phyloP scores from a whole-genome alignment of 2,329 filamentous ascomycete species.

The Macrophomina pseudophaseolina region DNA sequence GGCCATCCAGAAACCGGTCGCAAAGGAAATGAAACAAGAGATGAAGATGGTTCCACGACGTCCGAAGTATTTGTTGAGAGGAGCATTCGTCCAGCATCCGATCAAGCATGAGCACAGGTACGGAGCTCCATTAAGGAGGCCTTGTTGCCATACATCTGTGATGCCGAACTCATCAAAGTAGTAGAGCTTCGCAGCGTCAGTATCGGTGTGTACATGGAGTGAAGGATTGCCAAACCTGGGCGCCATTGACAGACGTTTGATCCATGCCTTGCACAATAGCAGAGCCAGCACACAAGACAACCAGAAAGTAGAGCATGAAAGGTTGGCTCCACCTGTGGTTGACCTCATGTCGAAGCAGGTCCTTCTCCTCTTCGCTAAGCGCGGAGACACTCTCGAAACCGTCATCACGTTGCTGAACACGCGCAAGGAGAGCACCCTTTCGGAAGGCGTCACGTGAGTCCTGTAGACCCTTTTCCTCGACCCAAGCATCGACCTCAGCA shows the following conservation, averaged over 20 bases:
- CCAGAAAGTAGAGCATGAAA: conserved; percentile 67
- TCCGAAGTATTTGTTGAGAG: conserved; percentile 35
- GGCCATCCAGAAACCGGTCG: conserved; percentile 44
- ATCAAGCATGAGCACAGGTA: conserved; percentile 71
- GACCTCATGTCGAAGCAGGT: conserved; percentile 64
- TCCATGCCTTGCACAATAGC: conserved; percentile 73
- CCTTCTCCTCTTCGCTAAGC: conserved; percentile 65
- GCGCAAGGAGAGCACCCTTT: conserved; percentile 75
- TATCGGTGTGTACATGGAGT: conserved; percentile 47
- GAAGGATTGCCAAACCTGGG: conserved; percentile 63
- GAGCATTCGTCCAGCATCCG: conserved; percentile 73
- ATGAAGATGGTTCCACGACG: conserved; percentile 39
- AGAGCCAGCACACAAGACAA: conserved; percentile 70
- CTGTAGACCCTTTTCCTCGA: conserved; percentile 53
- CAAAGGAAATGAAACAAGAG: conserved; percentile 35
- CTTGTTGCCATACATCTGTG: conserved; percentile 60
- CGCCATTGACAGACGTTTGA: conserved; percentile 56
- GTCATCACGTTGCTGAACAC: conserved; percentile 65
- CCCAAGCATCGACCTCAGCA: conserved; percentile 61
- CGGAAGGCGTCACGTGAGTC: conserved; percentile 59
- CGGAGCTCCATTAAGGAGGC: conserved; percentile 65
- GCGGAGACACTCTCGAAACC: conserved; percentile 67
- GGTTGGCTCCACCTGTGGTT: conserved; percentile 72
- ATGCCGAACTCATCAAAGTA: conserved; percentile 12
- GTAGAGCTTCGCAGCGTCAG: not conserved